Base-by-base conservation (phyloP, 495 filamentous ascomycete genomes). In the Parathielavia appendiculata region DNA sequence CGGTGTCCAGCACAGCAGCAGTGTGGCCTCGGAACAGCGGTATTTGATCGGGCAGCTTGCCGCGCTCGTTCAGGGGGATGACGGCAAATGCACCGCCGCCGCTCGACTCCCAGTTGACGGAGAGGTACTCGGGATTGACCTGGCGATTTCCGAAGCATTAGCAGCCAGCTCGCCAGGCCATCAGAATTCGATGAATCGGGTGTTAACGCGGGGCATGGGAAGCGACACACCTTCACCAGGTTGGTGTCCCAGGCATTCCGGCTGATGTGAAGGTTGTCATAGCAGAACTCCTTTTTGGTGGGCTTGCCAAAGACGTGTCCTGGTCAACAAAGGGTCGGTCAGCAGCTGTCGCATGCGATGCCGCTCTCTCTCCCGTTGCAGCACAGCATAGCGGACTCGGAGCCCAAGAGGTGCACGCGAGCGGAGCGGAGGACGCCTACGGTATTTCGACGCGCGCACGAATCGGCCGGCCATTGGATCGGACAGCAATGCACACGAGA, bases 171-270 rank as follows among this genome's bases (percentile, higher is more conserved):
- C 17, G 23, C 22, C 36, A 43, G 39, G 41, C 32, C n/a, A n/a
- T n/a, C 45, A 43, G 4, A n/a, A 20, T 14, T 4, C 7, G n/a
- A 13, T 41, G 39, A 17, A 41, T 5, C 6, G 26, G 12, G 30
- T 30, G 56, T 46, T n/a, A 34, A 16, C 26, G 19, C 20, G 5
- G 6, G 19, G 13, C 17, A n/a, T 26, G 45, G 32, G 26, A n/a
- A 16, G 12, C 14, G 32, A 16, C 44, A 36, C 48, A 93, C 92
- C 83, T 97, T 97, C 74, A 97, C 80, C 53, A 98, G 80, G 75
- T 98, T 98, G 71, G 90, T 96, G 74, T 98, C 93, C 92, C 93
- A 98, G 53, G 95, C 92, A 84, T 98, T 98, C 73, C 84, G 86
- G 59, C 92, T 96, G 72, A 98, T 87, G 63, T 80, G 83, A 65